These are phyloP conservation scores for Suillus luteus DNA, from an alignment of 768 basidiomycete genomes.

Conservation along the genomic window DNA sequence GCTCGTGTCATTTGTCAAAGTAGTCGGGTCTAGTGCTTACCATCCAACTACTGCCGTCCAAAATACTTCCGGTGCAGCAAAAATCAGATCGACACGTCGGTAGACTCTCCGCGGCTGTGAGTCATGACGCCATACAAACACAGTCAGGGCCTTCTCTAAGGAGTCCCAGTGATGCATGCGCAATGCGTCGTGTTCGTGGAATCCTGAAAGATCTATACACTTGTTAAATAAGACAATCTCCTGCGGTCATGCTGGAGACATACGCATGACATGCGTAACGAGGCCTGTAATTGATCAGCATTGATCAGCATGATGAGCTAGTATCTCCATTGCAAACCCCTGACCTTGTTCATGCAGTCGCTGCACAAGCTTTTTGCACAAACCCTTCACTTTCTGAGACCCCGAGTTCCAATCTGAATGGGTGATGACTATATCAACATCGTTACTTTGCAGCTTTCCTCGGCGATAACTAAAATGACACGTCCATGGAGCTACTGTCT, in stretches of 20 bases:
- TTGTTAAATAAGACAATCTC: not conserved
- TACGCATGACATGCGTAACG: slow-evolving; percentile 85
- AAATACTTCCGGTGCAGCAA: slow-evolving; percentile 73
- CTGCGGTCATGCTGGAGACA: slow-evolving; percentile 26
- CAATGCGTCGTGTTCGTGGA: slow-evolving; percentile 55
- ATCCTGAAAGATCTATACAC: slow-evolving; percentile 56
- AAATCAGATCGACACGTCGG: slow-evolving; percentile 83
- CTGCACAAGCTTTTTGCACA: slow-evolving; percentile 61
- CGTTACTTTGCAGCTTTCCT: slow-evolving; percentile 79
- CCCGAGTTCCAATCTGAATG: slow-evolving; percentile 54
- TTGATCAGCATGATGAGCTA: not conserved
- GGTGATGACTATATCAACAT: slow-evolving; percentile 88
- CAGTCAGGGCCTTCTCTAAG: slow-evolving; percentile 82
- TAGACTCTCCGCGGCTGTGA: slow-evolving; percentile 43
- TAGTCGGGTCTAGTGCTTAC: slow-evolving; percentile 38
- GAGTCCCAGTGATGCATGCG: slow-evolving; percentile 72
- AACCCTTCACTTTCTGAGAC: slow-evolving; percentile 52
- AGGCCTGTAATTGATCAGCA: slow-evolving; percentile 45
- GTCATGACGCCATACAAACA: slow-evolving; percentile 63
- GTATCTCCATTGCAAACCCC: slow-evolving; percentile 17
- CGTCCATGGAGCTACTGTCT: not conserved
- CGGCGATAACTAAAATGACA: slow-evolving; percentile 65
- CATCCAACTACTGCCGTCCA: slow-evolving; percentile 92
- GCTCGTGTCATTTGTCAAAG: not conserved
- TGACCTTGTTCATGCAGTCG: slow-evolving; percentile 59